Conservation (phyloP, 139 green algal species). For the Auxenochlorella pyrenoidosa region DNA sequence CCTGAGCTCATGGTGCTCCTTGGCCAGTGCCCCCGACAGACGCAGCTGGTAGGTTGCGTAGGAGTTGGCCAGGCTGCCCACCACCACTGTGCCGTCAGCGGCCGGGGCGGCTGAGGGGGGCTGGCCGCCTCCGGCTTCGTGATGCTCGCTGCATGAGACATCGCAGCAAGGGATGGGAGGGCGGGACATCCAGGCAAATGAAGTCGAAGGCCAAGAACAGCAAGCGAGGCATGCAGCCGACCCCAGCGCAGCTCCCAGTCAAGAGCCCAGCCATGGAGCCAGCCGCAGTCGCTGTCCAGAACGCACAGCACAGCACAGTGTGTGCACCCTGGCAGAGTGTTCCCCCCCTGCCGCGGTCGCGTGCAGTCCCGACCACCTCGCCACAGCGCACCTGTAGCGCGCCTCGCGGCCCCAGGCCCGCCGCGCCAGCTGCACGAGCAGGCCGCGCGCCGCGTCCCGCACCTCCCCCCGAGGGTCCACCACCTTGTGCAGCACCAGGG, state of each 20-base stretch:
- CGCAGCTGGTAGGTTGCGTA: conserved; percentile 90
- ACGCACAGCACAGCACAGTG: no score
- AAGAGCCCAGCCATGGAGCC: no score
- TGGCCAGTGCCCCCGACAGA: conserved; percentile 76
- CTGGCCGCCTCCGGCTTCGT: not conserved
- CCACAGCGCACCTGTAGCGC: conserved; percentile 19
- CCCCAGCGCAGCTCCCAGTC: no score
- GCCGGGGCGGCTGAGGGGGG: not conserved
- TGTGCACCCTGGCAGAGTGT: no score
- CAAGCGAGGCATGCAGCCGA: no score
- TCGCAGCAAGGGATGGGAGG: not conserved
- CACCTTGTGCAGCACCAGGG: conserved; percentile 94
- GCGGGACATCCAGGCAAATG: no score
- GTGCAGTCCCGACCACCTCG: no score
- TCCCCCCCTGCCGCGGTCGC: no score
- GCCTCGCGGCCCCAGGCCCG: conserved; percentile 68
- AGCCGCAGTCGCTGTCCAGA: no score
- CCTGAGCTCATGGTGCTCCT: conserved; percentile 66
- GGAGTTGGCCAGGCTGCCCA: conserved; percentile 81
- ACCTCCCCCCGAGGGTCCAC: conserved; percentile 76
- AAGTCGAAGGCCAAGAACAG: no score
- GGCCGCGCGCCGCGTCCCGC: conserved; percentile 83
- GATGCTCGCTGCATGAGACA: conserved; percentile 3
- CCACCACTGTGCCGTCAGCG: conserved; percentile 57
- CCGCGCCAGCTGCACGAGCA: conserved; percentile 81